Base-by-base conservation (phyloP, 148 eudicot genomes). In the Chenopodium quinoa region DNA sequence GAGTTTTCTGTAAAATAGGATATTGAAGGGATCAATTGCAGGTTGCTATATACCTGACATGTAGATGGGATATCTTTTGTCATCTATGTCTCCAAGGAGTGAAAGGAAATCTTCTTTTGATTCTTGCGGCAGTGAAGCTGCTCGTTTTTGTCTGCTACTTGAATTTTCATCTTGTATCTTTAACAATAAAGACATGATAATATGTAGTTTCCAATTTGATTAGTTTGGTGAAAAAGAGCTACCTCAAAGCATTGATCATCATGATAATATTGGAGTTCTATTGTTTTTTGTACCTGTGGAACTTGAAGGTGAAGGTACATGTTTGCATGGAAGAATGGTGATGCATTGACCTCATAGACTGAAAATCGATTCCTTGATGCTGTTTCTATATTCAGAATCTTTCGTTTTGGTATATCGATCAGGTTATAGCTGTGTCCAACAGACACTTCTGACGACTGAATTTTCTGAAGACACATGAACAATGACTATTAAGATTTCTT, bases 361-460 rank as follows among this genome's bases (percentile, higher is more conserved):
- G 97, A 93, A 69, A 86, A 65, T 75, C 94, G 87, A 32, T 90
- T 86, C 76, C 87, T 86, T 66, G 98, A 92, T 64, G 98, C 92
- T 47, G 99, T 91, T 89, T 95, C 99, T 17, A 90, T 92, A 52
- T 92, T 95, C 78, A 93, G 77, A 82, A 92, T 92, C 79, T 86
- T 89, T 16, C 93, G 92, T 25, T 78, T 82, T 29, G 76, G 84
- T 50, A 84, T 34, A 76, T 93, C 96, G 2, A 95, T 88, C 66
- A 95, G 90, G 84, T 93, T 95, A 82, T 95, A 95, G 86, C 98
- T 89, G 65, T 95, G 98, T n/a, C 97, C 98, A 62, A 91, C 88
- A n/a, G 97, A 92, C 78, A 83, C 92, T 44, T 82, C 90, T 81
- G 93, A 78, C 63, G 92, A 85, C 22, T 27, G 89, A 75, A 95